Percentiles rank a stretch among this genome's conserved stretches.
phyloP scores from a whole-genome alignment of 106 monocot genomes.

The Agapanthus africanus region DNA sequence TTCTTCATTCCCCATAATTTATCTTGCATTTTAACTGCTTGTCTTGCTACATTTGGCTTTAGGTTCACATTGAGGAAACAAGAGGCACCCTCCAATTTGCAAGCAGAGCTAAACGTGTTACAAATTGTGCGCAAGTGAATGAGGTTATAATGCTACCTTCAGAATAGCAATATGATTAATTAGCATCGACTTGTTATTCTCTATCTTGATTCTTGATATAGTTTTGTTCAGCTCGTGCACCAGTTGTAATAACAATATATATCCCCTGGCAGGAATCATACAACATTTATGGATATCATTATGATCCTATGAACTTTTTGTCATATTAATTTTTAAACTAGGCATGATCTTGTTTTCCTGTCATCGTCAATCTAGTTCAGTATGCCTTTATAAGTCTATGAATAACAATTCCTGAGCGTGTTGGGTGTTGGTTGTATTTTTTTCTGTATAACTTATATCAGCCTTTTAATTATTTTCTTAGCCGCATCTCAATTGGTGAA shows the following conservation, averaged over 20 bases:
- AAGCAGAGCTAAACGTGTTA: conserved; percentile 90
- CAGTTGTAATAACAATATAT: neutral
- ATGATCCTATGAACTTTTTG: too few species aligned
- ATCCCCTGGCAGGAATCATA: neutral
- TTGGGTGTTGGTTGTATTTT: neutral
- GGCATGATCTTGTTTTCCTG: neutral
- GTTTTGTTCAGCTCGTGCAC: neutral
- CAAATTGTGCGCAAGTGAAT: conserved; percentile 96
- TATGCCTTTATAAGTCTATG: neutral
- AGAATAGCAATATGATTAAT: neutral
- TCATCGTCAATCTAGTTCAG: neutral
- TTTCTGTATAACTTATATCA: neutral
- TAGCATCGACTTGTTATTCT: neutral
- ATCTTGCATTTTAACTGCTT: neutral
- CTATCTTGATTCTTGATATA: neutral
- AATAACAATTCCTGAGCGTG: neutral
- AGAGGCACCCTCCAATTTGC: conserved; percentile 94
- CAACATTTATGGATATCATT: too few species aligned
- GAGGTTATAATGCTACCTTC: conserved; percentile 39
- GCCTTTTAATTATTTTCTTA: neutral
- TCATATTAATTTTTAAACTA: too few species aligned
- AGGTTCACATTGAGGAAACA: conserved; percentile 91
- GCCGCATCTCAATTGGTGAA: neutral
- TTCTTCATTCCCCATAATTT: neutral
- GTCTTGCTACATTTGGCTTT: conserved; percentile 3